phyloP scores from a whole-genome alignment of 495 filamentous ascomycete species.

The Neurospora sp. region DNA sequence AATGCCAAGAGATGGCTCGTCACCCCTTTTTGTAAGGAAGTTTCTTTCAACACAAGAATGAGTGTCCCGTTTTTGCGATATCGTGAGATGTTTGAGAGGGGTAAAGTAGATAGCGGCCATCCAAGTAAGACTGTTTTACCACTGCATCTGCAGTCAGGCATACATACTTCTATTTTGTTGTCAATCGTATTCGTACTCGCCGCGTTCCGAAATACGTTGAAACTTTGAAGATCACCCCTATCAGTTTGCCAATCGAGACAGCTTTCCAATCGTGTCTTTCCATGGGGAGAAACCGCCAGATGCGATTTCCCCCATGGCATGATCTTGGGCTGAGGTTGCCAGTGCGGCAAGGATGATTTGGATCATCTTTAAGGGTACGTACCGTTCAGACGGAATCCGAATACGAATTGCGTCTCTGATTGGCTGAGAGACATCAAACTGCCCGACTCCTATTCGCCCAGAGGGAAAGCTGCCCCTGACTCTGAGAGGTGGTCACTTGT shows the following conservation, averaged over 20 bases:
- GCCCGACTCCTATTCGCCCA: background rate
- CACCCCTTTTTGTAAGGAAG: background rate
- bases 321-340: slow-evolving; percentile 4
- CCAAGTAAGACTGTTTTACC: background rate
- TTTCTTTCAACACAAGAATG: background rate
- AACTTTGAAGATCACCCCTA: background rate
- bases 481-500: background rate
- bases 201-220: background rate
- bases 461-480: background rate
- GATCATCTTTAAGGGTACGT: background rate
- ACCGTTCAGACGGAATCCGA: slow-evolving; percentile 16
- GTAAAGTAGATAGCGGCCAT: background rate
- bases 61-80: too few species aligned
- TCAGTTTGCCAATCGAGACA: background rate
- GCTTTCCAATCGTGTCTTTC: background rate
- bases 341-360: background rate
- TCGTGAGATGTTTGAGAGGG: background rate
- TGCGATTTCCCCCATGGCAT: slow-evolving; percentile 8
- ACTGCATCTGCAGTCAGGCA: background rate
- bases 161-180: background rate
- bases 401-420: slow-evolving; percentile 19
- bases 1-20: background rate
- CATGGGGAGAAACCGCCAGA: background rate
- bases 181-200: background rate
- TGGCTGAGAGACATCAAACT: slow-evolving; percentile 7